Evolutionary conservation across 2,329 filamentous ascomycete species (phyloP).

Genomic region (Dendryphion nanum): DNA sequence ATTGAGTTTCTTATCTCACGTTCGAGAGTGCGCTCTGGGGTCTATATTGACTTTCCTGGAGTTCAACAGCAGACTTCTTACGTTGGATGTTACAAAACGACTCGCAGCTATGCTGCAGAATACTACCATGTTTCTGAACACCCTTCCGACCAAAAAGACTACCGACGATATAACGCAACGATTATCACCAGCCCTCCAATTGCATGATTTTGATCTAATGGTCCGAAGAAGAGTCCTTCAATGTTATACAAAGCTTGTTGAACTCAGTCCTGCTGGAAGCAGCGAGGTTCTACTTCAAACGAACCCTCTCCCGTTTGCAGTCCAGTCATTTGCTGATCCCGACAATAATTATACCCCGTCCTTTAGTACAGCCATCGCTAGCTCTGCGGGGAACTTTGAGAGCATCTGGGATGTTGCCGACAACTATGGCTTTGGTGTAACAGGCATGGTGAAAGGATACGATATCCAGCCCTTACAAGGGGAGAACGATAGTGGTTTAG

Average conservation of each 20-base stretch:
- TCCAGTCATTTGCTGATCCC: conserved; percentile 89
- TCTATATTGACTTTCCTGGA: conserved; percentile 90
- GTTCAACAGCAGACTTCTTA: conserved; percentile 88
- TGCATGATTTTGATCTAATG: conserved; percentile 90
- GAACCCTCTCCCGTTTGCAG: conserved; percentile 83
- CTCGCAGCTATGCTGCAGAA: conserved; percentile 94
- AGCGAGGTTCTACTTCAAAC: conserved; percentile 86
- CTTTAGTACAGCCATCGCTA: conserved; percentile 86
- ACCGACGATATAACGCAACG: conserved; percentile 84
- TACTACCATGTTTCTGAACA: conserved; percentile 84
- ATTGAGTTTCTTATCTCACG: conserved; percentile 88
- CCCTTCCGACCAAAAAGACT: conserved; percentile 77
- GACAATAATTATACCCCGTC: conserved; percentile 84
- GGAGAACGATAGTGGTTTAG: conserved; percentile 43
- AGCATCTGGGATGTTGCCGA: conserved; percentile 93
- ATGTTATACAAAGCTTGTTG: conserved; percentile 89
- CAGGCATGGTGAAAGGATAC: conserved; percentile 77
- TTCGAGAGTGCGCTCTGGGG: conserved; percentile 88
- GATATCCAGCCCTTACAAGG: conserved; percentile 69
- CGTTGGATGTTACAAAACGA: conserved; percentile 88
- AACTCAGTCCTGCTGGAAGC: conserved; percentile 79
- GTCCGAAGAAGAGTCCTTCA: conserved; percentile 89
- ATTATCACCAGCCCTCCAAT: conserved; percentile 78
- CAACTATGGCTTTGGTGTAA: conserved; percentile 92
- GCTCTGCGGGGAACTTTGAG: conserved; percentile 84